phyloP scores from a whole-genome alignment of 2,329 filamentous ascomycete species.

The Trichoderma sp. region DNA sequence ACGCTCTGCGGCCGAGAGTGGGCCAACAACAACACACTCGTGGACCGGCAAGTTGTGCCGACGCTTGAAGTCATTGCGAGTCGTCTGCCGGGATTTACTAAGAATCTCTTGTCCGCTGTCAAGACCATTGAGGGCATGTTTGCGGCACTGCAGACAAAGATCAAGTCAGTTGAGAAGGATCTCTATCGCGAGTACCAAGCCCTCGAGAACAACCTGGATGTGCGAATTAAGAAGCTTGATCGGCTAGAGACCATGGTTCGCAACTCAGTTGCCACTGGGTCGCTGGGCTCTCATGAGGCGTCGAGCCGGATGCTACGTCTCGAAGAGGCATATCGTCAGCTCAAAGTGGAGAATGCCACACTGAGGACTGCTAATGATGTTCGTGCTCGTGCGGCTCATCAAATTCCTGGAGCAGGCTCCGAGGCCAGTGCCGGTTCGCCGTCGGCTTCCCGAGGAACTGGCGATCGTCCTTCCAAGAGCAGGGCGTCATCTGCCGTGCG shows the following conservation, averaged over 20 bases:
- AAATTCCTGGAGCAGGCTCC: slow-evolving; percentile 40
- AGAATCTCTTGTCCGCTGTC: slow-evolving; percentile 82
- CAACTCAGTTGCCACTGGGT: slow-evolving; percentile 56
- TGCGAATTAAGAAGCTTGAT: slow-evolving; percentile 81
- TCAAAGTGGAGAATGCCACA: slow-evolving; percentile 67
- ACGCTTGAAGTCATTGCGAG: slow-evolving; percentile 82
- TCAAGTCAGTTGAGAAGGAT: slow-evolving; percentile 83
- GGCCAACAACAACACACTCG: slow-evolving; percentile 83
- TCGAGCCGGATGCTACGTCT: slow-evolving; percentile 52
- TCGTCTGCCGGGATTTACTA: slow-evolving; percentile 83
- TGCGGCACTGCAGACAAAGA: slow-evolving; percentile 71
- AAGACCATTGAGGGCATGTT: slow-evolving; percentile 84
- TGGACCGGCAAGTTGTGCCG: slow-evolving; percentile 80
- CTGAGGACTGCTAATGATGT: slow-evolving; percentile 63
- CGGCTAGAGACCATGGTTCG: slow-evolving; percentile 77
- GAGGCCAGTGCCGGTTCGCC: slow-evolving; percentile 47
- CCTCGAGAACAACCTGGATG: slow-evolving; percentile 76
- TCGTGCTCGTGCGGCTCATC: slow-evolving; percentile 48
- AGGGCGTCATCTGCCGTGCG: slow-evolving; percentile 36
- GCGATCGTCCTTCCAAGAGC: slow-evolving; percentile 41
- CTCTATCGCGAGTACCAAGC: slow-evolving; percentile 88
- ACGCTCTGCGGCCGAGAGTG: slow-evolving; percentile 86
- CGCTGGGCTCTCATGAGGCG: slow-evolving; percentile 42
- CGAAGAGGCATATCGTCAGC: slow-evolving; percentile 59
- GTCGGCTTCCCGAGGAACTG: slow-evolving; percentile 51